These are phyloP conservation scores for Hypoxylon sp. DNA, from an alignment of 2,329 filamentous ascomycete genomes.

Conservation along the genomic window DNA sequence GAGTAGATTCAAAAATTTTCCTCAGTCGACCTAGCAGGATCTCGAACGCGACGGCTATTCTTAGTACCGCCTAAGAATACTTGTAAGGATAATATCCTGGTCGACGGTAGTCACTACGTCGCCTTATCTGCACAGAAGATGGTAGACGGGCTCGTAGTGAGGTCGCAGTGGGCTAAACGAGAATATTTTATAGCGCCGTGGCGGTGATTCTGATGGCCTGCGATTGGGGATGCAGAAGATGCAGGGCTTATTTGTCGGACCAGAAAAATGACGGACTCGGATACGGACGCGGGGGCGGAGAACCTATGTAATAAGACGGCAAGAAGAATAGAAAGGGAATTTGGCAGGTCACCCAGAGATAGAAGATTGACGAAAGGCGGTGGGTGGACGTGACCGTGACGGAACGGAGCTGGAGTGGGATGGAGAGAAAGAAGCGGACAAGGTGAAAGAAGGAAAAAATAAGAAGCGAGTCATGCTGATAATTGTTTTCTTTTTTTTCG, in stretches of 20 bases:
- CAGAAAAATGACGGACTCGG: slow-evolving; percentile 20
- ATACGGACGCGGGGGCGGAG: slow-evolving; percentile 31
- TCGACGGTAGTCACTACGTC: slow-evolving; percentile 19
- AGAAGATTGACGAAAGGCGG: slow-evolving; percentile 49
- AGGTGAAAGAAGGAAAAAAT: slow-evolving; percentile 31
- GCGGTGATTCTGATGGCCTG: slow-evolving; percentile 25
- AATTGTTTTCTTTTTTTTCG: slow-evolving; percentile 13
- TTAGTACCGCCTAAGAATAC: slow-evolving; percentile 28
- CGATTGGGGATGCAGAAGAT: slow-evolving; percentile 9
- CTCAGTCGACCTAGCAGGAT: slow-evolving; percentile 19
- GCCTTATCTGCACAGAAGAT: slow-evolving; percentile 14
- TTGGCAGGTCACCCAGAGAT: slow-evolving; percentile 50
- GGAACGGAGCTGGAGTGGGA: slow-evolving; percentile 50
- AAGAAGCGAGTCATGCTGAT: slow-evolving; percentile 35
- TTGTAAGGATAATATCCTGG: slow-evolving; percentile 15
- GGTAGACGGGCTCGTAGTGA: slow-evolving; percentile 1
- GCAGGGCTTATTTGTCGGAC: slow-evolving; percentile 17
- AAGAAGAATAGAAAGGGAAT: slow-evolving; percentile 50
- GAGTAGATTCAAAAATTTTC: slow-evolving; percentile 41
- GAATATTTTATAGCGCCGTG: slow-evolving; percentile 26
- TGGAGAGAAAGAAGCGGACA: slow-evolving; percentile 45
- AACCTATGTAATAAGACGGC: slow-evolving; percentile 41
- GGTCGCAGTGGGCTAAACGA: slow-evolving; percentile 17
- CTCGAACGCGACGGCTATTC: slow-evolving; percentile 10
- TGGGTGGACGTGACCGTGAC: slow-evolving; percentile 51